Percentiles rank a stretch among this genome's conserved stretches.
These are phyloP conservation scores for Mortierella sp. DNA, from an alignment of 371 early-diverging fungal species.

Conservation along the genomic window DNA sequence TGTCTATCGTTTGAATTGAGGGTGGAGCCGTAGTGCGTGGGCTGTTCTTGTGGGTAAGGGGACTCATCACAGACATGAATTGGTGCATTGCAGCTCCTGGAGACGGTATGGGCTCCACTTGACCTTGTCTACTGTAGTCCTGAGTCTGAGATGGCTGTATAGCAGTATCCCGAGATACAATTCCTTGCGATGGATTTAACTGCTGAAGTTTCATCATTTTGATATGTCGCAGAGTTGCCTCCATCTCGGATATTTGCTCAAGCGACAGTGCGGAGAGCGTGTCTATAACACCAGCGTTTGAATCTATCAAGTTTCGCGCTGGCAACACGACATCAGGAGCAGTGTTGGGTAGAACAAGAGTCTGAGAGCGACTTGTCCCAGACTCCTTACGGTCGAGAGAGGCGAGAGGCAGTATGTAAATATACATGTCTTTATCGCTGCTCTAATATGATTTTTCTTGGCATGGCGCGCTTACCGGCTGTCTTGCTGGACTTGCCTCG, in stretches of 20 bases:
- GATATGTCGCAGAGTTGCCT: not conserved
- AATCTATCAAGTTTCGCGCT: not conserved
- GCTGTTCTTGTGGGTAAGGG: not conserved
- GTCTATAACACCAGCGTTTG: not conserved
- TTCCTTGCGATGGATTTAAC: not conserved
- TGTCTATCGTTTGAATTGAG: conserved; percentile 5
- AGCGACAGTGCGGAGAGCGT: conserved; percentile 1
- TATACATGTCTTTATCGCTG: not conserved
- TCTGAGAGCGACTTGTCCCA: not conserved
- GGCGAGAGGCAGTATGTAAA: not conserved
- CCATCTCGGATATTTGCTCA: conserved; percentile 16
- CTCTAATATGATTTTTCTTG: not conserved
- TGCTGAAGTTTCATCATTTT: conserved; percentile 2
- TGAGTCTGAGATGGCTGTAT: not conserved
- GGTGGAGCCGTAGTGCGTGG: not conserved
- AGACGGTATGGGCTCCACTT: not conserved
- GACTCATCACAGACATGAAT: conserved; percentile 19
- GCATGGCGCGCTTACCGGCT: not conserved
- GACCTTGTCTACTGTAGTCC: not conserved
- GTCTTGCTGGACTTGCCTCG: not conserved
- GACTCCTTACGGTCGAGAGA: not conserved
- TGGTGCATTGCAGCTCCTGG: conserved; percentile 4
- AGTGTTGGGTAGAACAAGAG: not conserved
- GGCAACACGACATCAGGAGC: not conserved
- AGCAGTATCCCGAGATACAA: not conserved